A percentile compares a stretch with the other conserved stretches of the same genome.
phyloP scores from a whole-genome alignment of 192 early-diverging fungal species.

The Mortierella alpina region DNA sequence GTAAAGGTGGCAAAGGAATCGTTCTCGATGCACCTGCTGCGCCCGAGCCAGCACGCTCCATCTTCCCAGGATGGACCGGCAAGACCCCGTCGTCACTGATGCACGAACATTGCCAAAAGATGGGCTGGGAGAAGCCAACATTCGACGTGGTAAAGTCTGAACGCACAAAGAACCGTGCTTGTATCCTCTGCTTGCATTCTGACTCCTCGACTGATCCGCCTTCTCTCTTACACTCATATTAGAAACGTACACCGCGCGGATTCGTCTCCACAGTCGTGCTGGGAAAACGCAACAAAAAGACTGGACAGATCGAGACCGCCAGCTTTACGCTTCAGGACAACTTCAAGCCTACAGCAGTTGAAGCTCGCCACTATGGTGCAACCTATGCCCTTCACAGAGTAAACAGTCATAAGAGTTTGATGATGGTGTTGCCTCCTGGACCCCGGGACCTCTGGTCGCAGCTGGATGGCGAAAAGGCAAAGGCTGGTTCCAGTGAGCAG shows the following conservation, averaged over 20 bases:
- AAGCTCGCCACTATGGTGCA: conserved; percentile 77
- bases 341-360: conserved; percentile 63
- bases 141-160: conserved; percentile 64
- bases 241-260: conserved; percentile 48
- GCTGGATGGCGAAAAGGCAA: conserved; percentile 67
- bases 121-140: conserved; percentile 76
- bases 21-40: conserved; percentile 9
- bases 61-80: conserved; percentile 88
- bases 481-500: conserved; percentile 37
- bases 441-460: conserved; percentile 79
- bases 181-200: background rate
- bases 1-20: conserved; percentile 19
- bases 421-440: conserved; percentile 79
- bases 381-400: conserved; percentile 86
- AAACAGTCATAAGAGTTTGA: conserved; percentile 73
- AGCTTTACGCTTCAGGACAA: conserved; percentile 59
- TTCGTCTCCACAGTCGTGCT: conserved; percentile 61
- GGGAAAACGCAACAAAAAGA: conserved; percentile 70
- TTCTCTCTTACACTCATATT: background rate
- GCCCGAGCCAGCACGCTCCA: conserved; percentile 34
- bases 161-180: background rate
- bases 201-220: conserved; percentile 17
- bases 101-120: conserved; percentile 82
- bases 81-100: conserved; percentile 84
- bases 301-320: conserved; percentile 61